Evolutionary conservation across 1,284 basidiomycete species (phyloP).

Genomic region (Pascua sp.): DNA sequence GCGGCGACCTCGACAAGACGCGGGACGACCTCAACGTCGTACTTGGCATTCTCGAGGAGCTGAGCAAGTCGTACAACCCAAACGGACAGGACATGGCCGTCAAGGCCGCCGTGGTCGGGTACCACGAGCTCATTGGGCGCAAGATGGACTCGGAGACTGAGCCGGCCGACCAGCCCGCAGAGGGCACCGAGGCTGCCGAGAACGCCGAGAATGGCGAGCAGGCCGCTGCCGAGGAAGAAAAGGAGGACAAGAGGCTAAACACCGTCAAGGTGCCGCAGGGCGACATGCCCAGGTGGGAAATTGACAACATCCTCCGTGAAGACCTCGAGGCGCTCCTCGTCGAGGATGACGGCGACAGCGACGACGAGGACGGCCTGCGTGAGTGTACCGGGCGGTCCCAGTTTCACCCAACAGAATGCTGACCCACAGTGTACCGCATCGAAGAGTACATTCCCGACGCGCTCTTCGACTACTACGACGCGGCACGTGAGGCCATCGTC

Average conservation of each 20-base stretch:
- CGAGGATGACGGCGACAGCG: conserved; percentile 14
- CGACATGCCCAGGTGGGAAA: conserved; percentile 11
- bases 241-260: conserved; percentile 7
- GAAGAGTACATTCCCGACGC: conserved; percentile 83
- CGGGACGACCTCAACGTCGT: conserved; percentile 13
- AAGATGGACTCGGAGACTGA: conserved; percentile 10
- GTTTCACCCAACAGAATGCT: neutral
- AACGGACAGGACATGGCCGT: conserved; percentile 98
- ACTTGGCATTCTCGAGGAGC: conserved; percentile 68
- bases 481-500: conserved; percentile 62
- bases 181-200: conserved; percentile 30
- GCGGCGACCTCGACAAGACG: conserved; percentile 58
- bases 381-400: neutral
- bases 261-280: conserved; percentile 12
- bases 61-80: conserved; percentile 87
- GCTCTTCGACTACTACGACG: conserved; percentile 70
- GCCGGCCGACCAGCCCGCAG: conserved; percentile 40
- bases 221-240: conserved; percentile 33
- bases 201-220: conserved; percentile 47
- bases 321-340: conserved; percentile 17
- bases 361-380: conserved; percentile 29
- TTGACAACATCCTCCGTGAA: conserved; percentile 9
- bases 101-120: conserved; percentile 90
- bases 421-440: conserved; percentile 67
- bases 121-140: conserved; percentile 70